phyloP scores from a whole-genome alignment of 345 rosid genomes.

The Brassica napus region DNA sequence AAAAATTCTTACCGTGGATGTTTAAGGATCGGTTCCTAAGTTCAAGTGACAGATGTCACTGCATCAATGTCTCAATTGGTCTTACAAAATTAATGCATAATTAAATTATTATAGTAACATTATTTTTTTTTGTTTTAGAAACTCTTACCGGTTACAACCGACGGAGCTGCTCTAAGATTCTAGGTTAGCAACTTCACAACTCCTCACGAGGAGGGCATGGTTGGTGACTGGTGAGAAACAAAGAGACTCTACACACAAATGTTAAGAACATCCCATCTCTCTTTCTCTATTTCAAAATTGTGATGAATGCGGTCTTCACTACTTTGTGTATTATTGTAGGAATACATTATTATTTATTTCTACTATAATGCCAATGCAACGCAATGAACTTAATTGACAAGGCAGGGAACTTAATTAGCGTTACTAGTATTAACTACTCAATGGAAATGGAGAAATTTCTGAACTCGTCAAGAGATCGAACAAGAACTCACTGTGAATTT shows the following conservation, averaged over 20 bases:
- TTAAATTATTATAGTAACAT: no score
- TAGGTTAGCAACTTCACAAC: constrained; percentile 36
- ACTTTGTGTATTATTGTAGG: background rate
- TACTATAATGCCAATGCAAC: background rate
- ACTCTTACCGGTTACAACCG: no score
- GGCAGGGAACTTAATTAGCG: background rate
- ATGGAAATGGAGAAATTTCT: background rate
- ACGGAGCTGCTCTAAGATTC: background rate
- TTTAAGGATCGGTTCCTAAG: no score
- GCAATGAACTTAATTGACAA: no score
- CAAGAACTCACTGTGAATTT: background rate
- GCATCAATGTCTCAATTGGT: no score
- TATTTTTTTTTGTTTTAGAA: no score
- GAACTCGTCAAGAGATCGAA: constrained; percentile 2
- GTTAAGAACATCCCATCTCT: constrained; percentile 23
- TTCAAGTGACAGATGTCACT: no score
- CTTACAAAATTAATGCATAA: no score
- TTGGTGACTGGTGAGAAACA: constrained; percentile 53
- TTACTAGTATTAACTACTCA: background rate
- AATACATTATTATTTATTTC: background rate
- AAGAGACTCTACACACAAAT: constrained; percentile 25
- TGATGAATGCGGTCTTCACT: constrained; percentile 3
- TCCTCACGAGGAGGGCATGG: constrained; percentile 58
- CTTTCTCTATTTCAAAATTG: background rate
- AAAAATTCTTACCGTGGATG: no score